phyloP scores from a whole-genome alignment of 108 stramenopile species.

The Cyclotella baltica region DNA sequence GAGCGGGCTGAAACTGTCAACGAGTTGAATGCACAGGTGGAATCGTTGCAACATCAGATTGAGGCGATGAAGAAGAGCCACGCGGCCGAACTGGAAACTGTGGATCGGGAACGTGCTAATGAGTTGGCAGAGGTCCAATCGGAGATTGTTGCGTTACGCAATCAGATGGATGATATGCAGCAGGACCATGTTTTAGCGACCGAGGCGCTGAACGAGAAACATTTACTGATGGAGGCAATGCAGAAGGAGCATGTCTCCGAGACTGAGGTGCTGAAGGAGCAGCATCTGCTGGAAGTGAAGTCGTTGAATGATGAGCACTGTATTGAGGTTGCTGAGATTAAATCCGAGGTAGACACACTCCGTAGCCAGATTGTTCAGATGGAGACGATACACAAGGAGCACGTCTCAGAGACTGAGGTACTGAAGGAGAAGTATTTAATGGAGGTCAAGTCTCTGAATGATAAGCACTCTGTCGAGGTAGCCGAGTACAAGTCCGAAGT shows the following conservation, averaged over 20 bases:
- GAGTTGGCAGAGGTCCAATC: slow-evolving; percentile 6
- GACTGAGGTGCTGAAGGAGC: not conserved
- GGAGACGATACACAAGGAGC: no score
- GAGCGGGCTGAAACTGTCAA: slow-evolving; percentile 20
- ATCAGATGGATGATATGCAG: not conserved
- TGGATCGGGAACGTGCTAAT: not conserved
- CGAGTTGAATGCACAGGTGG: slow-evolving; percentile 31
- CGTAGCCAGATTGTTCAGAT: not conserved
- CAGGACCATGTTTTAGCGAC: not conserved
- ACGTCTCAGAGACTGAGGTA: no score
- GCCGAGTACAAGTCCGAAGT: no score
- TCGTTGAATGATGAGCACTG: not conserved
- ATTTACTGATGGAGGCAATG: not conserved
- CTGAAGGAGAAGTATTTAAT: no score
- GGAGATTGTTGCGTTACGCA: not conserved
- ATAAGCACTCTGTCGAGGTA: no score
- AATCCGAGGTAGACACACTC: not conserved
- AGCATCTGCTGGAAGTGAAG: not conserved
- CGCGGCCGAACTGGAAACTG: not conserved
- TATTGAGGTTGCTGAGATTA: not conserved
- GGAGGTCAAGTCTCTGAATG: no score
- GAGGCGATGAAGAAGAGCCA: slow-evolving; percentile 19
- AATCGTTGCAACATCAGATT: slow-evolving; percentile 32
- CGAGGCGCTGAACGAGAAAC: not conserved
- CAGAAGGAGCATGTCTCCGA: not conserved